A percentile compares a stretch with the other conserved stretches of the same genome.
These are phyloP conservation scores for Mycena polygramma DNA, from an alignment of 768 basidiomycete species.

Conservation along the genomic window DNA sequence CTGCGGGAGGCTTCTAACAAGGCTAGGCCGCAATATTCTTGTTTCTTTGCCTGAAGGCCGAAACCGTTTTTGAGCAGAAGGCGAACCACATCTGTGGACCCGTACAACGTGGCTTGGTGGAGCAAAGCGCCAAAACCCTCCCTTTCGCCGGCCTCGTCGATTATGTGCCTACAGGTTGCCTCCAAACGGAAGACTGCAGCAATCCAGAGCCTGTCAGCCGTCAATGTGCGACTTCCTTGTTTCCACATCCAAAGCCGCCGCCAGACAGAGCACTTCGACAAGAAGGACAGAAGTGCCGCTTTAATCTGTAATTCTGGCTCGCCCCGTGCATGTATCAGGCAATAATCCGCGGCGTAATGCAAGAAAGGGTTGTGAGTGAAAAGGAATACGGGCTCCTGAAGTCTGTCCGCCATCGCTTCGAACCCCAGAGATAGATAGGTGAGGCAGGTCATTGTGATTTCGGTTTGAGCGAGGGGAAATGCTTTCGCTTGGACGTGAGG, in stretches of 20 bases:
- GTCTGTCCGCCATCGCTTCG: not conserved
- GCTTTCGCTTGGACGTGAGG: not conserved
- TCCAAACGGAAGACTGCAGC: constrained; percentile 4
- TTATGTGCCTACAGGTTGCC: not conserved
- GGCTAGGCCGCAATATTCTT: not conserved
- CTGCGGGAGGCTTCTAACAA: not conserved
- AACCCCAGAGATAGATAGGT: constrained; percentile 1
- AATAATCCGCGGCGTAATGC: not conserved
- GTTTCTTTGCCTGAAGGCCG: too few relatives aligned
- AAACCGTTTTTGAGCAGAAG: not conserved
- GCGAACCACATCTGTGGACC: not conserved
- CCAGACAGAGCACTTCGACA: not conserved
- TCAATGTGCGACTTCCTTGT: not conserved
- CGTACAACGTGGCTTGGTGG: not conserved
- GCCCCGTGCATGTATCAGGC: not conserved
- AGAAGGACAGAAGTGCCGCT: not conserved
- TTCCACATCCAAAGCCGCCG: not conserved
- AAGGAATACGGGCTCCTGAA: not conserved
- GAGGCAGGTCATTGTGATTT: not conserved
- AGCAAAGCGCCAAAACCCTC: not conserved
- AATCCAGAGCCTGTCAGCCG: not conserved
- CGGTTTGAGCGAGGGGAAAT: not conserved
- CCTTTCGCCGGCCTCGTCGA: too few relatives aligned
- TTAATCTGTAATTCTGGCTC: not conserved
- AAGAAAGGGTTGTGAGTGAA: not conserved